These are phyloP conservation scores for Diaporthe nobilis DNA, from an alignment of 2,329 filamentous ascomycete genomes.

Conservation along the genomic window DNA sequence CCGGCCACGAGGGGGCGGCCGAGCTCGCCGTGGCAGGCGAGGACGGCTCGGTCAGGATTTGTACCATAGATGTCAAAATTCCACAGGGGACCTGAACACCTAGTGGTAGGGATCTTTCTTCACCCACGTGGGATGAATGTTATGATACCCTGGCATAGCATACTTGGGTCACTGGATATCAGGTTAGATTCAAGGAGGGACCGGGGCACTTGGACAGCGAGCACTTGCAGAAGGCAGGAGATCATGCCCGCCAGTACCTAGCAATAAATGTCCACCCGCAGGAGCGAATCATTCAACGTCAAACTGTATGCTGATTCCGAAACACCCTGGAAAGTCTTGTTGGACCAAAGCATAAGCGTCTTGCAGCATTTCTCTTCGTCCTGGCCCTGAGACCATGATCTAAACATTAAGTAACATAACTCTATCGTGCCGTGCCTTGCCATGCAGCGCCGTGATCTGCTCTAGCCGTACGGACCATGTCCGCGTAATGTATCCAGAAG, in stretches of 20 bases:
- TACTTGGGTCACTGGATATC: not conserved
- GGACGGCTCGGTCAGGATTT: conserved; percentile 72
- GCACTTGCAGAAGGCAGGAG: conserved; percentile 38
- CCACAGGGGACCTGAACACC: conserved; percentile 18
- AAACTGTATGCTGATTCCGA: not conserved
- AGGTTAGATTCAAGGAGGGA: not conserved
- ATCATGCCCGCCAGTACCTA: not conserved
- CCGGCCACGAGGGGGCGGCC: conserved; percentile 52
- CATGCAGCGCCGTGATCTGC: not conserved
- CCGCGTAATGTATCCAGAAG: not conserved
- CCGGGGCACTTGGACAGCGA: conserved; percentile 23
- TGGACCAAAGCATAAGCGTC: not conserved
- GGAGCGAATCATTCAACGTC: not conserved
- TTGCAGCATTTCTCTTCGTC: not conserved
- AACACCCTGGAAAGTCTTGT: not conserved
- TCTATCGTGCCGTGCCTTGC: conserved; percentile 33
- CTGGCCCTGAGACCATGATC: conserved; percentile 20
- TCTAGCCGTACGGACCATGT: conserved; percentile 1
- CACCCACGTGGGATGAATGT: not conserved
- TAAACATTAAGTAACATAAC: conserved; percentile 40
- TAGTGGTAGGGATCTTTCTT: not conserved
- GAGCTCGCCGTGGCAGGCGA: conserved; percentile 71
- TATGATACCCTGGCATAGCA: not conserved
- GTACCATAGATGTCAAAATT: conserved; percentile 55
- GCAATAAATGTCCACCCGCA: not conserved